These are phyloP conservation scores for Lactifluus subvellereus DNA, from an alignment of 768 basidiomycete species.

Conservation along the genomic window DNA sequence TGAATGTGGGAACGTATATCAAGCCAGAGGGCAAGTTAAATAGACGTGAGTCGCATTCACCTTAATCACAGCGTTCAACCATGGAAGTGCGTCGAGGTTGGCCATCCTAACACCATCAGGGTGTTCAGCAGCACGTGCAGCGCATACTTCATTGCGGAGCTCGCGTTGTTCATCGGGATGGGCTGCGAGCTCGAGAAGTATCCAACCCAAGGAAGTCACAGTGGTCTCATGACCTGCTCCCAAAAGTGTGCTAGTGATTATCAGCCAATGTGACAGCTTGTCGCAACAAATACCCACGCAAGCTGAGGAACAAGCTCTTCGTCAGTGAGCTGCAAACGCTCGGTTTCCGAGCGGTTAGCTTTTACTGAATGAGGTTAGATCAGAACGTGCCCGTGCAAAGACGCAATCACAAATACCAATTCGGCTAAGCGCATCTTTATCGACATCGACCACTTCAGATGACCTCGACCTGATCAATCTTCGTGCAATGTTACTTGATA, in stretches of 20 bases:
- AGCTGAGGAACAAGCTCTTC: constrained; percentile 16
- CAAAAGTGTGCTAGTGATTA: constrained; percentile 15
- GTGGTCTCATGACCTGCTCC: constrained; percentile 18
- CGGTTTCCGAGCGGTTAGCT: constrained; percentile 12
- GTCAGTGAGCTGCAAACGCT: constrained; percentile 11
- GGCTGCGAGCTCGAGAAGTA: constrained; percentile 16
- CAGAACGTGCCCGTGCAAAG: neutral
- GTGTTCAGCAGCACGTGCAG: neutral
- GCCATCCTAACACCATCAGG: neutral
- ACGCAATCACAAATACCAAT: constrained; percentile 3
- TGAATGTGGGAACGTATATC: constrained; percentile 7
- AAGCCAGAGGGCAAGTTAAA: neutral
- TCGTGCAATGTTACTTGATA: constrained; percentile 12
- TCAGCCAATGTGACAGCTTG: neutral
- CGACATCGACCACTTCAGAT: neutral
- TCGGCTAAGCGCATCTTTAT: constrained; percentile 16
- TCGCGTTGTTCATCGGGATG: constrained; percentile 9
- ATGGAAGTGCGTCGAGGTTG: constrained; percentile 9
- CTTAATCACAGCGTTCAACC: constrained; percentile 19
- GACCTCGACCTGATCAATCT: constrained; percentile 10
- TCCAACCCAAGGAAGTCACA: constrained; percentile 14
- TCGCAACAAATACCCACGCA: neutral
- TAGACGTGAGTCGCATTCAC: constrained; percentile 7
- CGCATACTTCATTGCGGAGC: constrained; percentile 23
- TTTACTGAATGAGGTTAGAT: constrained; percentile 3